Evolutionary conservation across 257 asterid species (phyloP).

Genomic region (Buddleja alternifolia): DNA sequence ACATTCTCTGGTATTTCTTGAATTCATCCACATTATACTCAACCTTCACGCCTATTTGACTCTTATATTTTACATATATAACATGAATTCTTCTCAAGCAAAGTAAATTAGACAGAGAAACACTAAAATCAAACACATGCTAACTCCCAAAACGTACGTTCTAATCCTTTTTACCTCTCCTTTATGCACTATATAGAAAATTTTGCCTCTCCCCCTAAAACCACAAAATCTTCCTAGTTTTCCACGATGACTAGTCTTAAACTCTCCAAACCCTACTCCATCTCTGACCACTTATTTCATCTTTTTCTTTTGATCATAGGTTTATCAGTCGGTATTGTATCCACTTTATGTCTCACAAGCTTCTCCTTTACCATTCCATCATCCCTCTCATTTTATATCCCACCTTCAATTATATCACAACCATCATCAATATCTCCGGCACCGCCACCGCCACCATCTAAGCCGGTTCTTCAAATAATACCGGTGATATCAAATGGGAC

Average conservation of each 20-base stretch:
- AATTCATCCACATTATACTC: no score
- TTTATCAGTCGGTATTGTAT: no score
- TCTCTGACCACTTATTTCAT: conserved; percentile 26
- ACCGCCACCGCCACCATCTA: conserved; percentile 17
- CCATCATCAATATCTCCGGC: not conserved
- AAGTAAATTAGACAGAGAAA: no score
- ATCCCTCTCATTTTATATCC: conserved; percentile 2
- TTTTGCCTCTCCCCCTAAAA: not conserved
- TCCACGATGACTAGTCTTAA: conserved; percentile 18
- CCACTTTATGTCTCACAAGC: conserved; percentile 36
- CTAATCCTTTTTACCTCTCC: conserved; percentile 8
- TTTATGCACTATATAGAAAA: not conserved
- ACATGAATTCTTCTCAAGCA: conserved; percentile 17
- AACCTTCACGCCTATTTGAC: conserved; percentile 26
- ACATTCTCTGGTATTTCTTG: no score
- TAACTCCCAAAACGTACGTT: conserved; percentile 30
- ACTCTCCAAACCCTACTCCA: conserved; percentile 26
- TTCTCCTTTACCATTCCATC: conserved; percentile 39
- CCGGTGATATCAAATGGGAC: no score
- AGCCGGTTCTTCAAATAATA: not conserved
- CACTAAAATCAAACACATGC: conserved; percentile 29
- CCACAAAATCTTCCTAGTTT: not conserved
- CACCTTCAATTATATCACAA: no score
- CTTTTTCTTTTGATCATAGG: no score
- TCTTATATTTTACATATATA: conserved; percentile 2